These are phyloP conservation scores for Phlegmacium glaucopus DNA, from an alignment of 768 basidiomycete species.

Conservation along the genomic window DNA sequence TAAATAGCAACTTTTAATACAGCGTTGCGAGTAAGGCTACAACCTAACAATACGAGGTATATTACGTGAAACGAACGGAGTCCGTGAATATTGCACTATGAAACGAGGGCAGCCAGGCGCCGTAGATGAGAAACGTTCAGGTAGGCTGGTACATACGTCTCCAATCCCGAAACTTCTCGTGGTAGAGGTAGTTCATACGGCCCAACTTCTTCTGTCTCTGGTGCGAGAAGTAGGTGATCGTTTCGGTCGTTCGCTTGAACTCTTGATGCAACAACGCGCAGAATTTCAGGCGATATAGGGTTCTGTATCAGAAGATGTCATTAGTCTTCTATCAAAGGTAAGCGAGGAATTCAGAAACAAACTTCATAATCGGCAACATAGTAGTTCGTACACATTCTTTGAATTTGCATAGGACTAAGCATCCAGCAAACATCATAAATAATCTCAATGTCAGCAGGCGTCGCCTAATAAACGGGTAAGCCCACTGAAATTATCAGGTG, in stretches of 20 bases:
- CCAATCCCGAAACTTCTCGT: slow-evolving; percentile 91
- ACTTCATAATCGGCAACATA: slow-evolving; percentile 99
- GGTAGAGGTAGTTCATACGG: slow-evolving; percentile 93
- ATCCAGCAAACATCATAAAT: slow-evolving; percentile 99
- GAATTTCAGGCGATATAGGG: slow-evolving; percentile 95
- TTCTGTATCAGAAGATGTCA: slow-evolving; percentile 48
- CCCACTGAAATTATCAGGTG: not conserved
- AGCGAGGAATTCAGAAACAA: slow-evolving; percentile 12
- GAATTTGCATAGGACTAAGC: slow-evolving; percentile 98
- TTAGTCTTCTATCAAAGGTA: not conserved
- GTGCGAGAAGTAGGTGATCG: slow-evolving; percentile 92
- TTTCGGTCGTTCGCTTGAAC: slow-evolving; percentile 96
- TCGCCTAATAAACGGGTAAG: slow-evolving; percentile 50
- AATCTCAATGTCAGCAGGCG: slow-evolving; percentile 94
- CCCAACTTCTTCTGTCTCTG: slow-evolving; percentile 96
- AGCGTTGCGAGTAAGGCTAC: slow-evolving; percentile 35
- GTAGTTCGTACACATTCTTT: slow-evolving; percentile 98
- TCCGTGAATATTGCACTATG: slow-evolving; percentile 12
- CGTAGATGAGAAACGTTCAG: slow-evolving; percentile 87
- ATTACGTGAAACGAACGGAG: slow-evolving; percentile 26
- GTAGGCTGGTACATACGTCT: slow-evolving; percentile 94
- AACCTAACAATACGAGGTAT: slow-evolving; percentile 43
- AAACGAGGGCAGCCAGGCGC: slow-evolving; percentile 79
- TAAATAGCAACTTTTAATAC: slow-evolving; percentile 25
- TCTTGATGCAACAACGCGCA: slow-evolving; percentile 93